Evolutionary conservation across 2,329 filamentous ascomycete genomes (phyloP).

Genomic region (Escovopsis sp.): DNA sequence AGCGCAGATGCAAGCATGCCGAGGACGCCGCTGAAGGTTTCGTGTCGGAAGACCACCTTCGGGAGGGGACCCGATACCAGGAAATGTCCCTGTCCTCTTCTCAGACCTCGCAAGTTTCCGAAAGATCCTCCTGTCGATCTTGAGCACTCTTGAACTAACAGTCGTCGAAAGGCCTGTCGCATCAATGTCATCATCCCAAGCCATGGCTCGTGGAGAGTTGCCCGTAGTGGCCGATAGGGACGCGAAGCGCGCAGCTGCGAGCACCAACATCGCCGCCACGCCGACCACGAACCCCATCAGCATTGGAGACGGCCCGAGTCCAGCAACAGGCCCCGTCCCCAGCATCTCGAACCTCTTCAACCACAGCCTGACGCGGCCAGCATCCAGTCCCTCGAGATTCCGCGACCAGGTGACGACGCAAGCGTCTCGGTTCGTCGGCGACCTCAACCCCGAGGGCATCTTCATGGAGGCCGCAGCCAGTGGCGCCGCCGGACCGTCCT

Average conservation of each 20-base stretch:
- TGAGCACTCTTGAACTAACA: not conserved
- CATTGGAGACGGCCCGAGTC: constrained; percentile 1
- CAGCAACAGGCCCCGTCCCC: not conserved
- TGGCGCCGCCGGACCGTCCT: constrained; percentile 16
- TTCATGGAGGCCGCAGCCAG: constrained; percentile 37
- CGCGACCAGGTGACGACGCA: constrained; percentile 8
- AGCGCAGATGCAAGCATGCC: constrained; percentile 31
- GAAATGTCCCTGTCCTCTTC: constrained; percentile 13
- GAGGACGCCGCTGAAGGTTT: constrained; percentile 18
- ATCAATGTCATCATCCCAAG: constrained; percentile 3
- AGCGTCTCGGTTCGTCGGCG: constrained; percentile 37
- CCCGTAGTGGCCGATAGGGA: not conserved
- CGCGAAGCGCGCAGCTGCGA: not conserved
- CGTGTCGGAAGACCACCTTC: constrained; percentile 12
- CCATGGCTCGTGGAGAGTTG: constrained; percentile 1
- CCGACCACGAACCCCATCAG: not conserved
- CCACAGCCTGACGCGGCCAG: not conserved
- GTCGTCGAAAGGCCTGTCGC: constrained; percentile 2
- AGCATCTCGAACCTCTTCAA: not conserved
- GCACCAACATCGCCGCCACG: constrained; percentile 1
- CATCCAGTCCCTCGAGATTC: not conserved
- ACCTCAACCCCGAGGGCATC: constrained; percentile 44
- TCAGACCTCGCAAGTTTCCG: constrained; percentile 17
- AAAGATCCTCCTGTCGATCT: not conserved
- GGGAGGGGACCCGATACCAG: constrained; percentile 5